phyloP scores from a whole-genome alignment of 2,329 filamentous ascomycete genomes.

The Phialophora verrucosa region DNA sequence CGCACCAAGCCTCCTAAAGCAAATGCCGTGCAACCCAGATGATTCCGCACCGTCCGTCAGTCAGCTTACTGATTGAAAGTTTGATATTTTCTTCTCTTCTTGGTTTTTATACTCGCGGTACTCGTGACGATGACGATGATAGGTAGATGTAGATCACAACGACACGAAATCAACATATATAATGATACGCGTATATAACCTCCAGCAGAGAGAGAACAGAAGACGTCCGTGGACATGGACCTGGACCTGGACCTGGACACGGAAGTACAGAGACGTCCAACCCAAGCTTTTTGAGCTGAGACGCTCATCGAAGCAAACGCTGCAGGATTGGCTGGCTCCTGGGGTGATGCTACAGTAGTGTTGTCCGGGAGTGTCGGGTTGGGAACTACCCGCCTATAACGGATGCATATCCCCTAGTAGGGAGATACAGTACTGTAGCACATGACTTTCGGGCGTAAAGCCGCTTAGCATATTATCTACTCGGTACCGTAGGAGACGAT shows the following conservation, averaged over 20 bases:
- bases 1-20: neutral
- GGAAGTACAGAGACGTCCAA: slow-evolving; percentile 3
- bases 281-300: slow-evolving; percentile 16
- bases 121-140: neutral
- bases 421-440: too few relatives aligned
- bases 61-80: neutral
- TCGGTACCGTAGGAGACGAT: too few relatives aligned
- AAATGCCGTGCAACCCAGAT: neutral
- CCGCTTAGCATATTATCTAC: too few relatives aligned
- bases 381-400: too few relatives aligned
- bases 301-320: slow-evolving; percentile 7
- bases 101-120: neutral
- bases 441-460: too few relatives aligned
- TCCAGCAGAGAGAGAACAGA: too few relatives aligned
- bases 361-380: too few relatives aligned
- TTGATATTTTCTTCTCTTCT: neutral
- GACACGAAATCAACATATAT: too few relatives aligned
- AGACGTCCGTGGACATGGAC: too few relatives aligned
- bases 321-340: neutral
- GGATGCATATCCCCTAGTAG: too few relatives aligned
- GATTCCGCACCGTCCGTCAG: neutral
- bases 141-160: neutral
- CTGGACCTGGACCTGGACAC: neutral
- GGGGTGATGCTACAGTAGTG: neutral
- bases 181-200: too few relatives aligned